A percentile compares a stretch with the other conserved stretches of the same genome.
phyloP scores from a whole-genome alignment of 2,329 filamentous ascomycete species.

The Fusarium citri region DNA sequence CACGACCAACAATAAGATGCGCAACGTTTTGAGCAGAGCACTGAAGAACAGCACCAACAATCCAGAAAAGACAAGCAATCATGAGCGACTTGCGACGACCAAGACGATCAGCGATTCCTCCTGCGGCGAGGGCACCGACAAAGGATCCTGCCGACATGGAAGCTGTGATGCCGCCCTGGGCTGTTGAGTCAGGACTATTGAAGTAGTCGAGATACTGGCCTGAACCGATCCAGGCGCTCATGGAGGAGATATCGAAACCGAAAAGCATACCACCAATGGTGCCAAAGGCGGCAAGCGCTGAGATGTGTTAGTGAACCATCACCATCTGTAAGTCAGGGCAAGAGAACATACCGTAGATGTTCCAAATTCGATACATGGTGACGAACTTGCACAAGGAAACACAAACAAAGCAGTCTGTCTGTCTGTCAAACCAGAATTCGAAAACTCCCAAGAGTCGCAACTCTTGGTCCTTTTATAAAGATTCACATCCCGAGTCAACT shows the following conservation, averaged over 20 bases:
- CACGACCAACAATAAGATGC: slow-evolving; percentile 64
- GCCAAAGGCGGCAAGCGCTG: slow-evolving; percentile 54
- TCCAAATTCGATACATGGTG: slow-evolving; percentile 53
- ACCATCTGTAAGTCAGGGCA: background rate
- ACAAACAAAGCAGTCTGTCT: background rate
- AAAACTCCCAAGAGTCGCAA: background rate
- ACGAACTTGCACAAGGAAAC: background rate
- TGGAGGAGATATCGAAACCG: slow-evolving; percentile 69
- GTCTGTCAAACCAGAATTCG: slow-evolving; percentile 5
- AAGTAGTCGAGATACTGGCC: slow-evolving; percentile 65
- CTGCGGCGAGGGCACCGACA: slow-evolving; percentile 58
- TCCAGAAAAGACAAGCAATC: slow-evolving; percentile 61
- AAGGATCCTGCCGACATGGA: slow-evolving; percentile 63
- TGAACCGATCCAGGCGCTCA: slow-evolving; percentile 67
- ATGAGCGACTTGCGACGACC: slow-evolving; percentile 60
- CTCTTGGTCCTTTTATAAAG: slow-evolving; percentile 35
- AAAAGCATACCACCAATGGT: slow-evolving; percentile 60
- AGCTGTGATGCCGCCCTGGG: slow-evolving; percentile 63
- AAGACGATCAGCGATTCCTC: slow-evolving; percentile 59
- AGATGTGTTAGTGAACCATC: slow-evolving; percentile 13
- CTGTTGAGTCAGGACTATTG: slow-evolving; percentile 57
- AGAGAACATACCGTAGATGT: slow-evolving; percentile 50
- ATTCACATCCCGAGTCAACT: background rate
- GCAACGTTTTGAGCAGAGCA: slow-evolving; percentile 68
- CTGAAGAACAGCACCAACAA: slow-evolving; percentile 70